phyloP scores from a whole-genome alignment of 2,329 filamentous ascomycete species.

The Trichoderma simmonsii region DNA sequence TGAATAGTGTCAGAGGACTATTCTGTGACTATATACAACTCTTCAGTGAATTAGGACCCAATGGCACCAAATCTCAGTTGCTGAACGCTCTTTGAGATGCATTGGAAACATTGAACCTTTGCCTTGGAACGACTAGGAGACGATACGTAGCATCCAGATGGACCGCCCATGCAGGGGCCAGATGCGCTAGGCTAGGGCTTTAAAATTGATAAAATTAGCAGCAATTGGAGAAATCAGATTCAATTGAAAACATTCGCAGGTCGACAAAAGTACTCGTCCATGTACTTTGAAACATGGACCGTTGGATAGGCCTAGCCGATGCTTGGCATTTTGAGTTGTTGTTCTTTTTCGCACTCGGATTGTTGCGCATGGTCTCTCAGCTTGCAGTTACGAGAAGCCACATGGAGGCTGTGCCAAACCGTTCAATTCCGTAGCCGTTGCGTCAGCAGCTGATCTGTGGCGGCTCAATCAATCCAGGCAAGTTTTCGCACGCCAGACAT shows the following conservation, averaged over 20 bases:
- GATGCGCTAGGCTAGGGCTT: constrained; percentile 16
- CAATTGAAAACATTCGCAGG: neutral
- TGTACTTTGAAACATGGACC: neutral
- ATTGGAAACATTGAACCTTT: neutral
- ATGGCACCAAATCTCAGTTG: neutral
- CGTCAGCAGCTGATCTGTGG: constrained; percentile 16
- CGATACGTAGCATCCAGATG: neutral
- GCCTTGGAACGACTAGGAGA: neutral
- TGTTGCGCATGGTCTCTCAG: neutral
- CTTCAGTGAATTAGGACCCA: neutral
- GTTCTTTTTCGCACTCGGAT: neutral
- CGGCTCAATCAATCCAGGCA: neutral
- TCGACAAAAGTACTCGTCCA: neutral
- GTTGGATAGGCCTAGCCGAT: neutral
- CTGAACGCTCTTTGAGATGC: neutral
- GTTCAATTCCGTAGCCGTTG: neutral
- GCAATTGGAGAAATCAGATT: neutral
- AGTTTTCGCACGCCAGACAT: neutral
- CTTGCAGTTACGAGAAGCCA: neutral
- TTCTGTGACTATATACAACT: neutral
- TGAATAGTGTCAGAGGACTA: neutral
- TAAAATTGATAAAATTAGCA: constrained; percentile 11
- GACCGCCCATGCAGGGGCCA: neutral
- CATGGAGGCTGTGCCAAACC: neutral
- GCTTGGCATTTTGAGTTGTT: neutral